Evolutionary conservation across 805 yeast genomes (phyloP), one percentile per base, ranked within the genome.

Genomic region (Gaillardinia entomophila): DNA sequence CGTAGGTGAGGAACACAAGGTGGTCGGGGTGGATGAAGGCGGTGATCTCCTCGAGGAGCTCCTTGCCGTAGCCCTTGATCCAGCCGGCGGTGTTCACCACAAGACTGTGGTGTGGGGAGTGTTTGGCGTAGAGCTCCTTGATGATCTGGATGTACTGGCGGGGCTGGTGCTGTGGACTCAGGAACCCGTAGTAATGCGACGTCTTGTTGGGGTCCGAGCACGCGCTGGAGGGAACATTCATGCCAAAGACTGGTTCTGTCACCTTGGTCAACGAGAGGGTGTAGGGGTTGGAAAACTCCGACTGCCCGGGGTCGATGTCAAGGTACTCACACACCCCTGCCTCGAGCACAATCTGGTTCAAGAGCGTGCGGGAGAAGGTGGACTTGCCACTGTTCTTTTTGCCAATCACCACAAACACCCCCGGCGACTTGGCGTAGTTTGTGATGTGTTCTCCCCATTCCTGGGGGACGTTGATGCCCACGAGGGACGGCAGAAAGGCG

Each of bases 301-400:
- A 77, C 50, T 88, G 96, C 1, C 95, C 96, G 0, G 96, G 95
- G 50, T 89, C 97, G 1, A 86, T 51, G 45, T 89, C 96, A 26
- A 89, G 43, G 24, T 78, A 71, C 14, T 71, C 66, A 3, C 79
- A 57, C 0, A 50, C 35, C 2, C 43, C 37, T 4, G 45, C 44
- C 3, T 45, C 42, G 3, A 53, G 47, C 6, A 47, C 35, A 3
- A 74, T 46, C 1, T 77, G 58, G 43, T 84, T 82, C 4, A 75
- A 34, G 4, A 86, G 50, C 2, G 75, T 39, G 40, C 75, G 71
- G 10, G 77, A 53, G 28, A 83, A 66, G 0, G 94, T 81, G 1
- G 95, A 82, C 48, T 88, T 88, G 1, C 97, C 97, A 1, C 86
- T 71, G 40, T 82, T 82, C 49, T 85, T 87, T 26, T 78, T 68